These are phyloP conservation scores for Alternaria conjuncta DNA, from an alignment of 2,329 filamentous ascomycete genomes.

Conservation along the genomic window DNA sequence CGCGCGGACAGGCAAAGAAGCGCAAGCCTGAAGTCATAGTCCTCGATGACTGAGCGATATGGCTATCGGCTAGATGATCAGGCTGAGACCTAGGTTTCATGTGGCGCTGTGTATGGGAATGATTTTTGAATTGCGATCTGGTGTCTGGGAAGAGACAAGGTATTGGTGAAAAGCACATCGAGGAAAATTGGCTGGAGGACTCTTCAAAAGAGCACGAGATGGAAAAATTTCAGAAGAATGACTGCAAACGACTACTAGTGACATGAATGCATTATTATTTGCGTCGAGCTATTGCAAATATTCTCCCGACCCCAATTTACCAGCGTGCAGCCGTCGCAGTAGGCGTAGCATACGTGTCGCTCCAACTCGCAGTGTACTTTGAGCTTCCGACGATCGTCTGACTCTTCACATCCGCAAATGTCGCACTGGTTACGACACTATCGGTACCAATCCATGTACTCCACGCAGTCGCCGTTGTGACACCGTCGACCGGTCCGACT, in stretches of 20 bases:
- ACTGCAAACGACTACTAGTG: fast-evolving
- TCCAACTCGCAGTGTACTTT: constrained; percentile 33
- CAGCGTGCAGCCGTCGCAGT: constrained; percentile 14
- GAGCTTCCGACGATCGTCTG: constrained; percentile 31
- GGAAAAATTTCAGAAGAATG: fast-evolving
- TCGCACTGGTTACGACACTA: constrained; percentile 32
- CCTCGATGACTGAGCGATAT: background rate
- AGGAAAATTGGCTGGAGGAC: too few relatives aligned
- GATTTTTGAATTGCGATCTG: too few relatives aligned
- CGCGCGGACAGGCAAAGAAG: background rate
- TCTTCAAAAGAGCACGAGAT: too few relatives aligned
- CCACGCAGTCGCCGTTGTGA: constrained; percentile 34
- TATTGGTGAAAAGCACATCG: too few relatives aligned
- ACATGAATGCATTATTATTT: background rate
- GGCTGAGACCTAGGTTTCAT: too few relatives aligned
- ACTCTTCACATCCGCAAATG: constrained; percentile 29
- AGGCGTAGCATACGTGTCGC: constrained; percentile 18
- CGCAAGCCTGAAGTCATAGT: constrained; percentile 9
- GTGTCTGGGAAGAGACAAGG: too few relatives aligned
- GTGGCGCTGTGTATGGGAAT: too few relatives aligned
- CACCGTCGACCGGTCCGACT: constrained; percentile 36
- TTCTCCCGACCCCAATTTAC: background rate
- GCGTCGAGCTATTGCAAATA: fast-evolving
- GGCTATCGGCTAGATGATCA: fast-evolving
- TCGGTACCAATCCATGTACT: constrained; percentile 36